These are phyloP conservation scores for Haplographium delicatum DNA, from an alignment of 495 filamentous ascomycete species.

Conservation along the genomic window DNA sequence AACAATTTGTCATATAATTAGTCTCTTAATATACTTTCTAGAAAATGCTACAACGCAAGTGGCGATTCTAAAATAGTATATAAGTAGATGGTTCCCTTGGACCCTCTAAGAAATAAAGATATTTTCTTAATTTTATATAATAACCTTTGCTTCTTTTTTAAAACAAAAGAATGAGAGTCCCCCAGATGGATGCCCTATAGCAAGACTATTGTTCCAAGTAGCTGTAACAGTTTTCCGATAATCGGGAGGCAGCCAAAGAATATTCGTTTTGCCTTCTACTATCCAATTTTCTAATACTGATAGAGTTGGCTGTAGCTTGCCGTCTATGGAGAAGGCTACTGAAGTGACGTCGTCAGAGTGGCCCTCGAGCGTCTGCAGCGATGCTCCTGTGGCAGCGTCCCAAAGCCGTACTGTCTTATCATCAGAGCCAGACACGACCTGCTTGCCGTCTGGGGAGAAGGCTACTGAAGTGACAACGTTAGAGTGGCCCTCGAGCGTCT, in stretches of 20 bases:
- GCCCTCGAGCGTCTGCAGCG: too few species aligned
- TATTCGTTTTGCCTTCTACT: conserved; percentile 7
- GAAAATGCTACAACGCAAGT: neutral
- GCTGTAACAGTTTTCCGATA: conserved; percentile 10
- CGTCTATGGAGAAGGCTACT: too few species aligned
- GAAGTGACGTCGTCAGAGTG: too few species aligned
- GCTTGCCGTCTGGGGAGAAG: too few species aligned
- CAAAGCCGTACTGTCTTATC: too few species aligned
- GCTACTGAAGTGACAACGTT: too few species aligned
- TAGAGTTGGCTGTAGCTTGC: too few species aligned
- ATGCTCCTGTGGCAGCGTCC: too few species aligned
- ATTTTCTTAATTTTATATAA: neutral
- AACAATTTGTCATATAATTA: too few species aligned
- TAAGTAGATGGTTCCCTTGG: neutral
- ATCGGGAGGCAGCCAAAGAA: conserved; percentile 16
- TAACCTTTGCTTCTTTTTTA: conserved; percentile 6
- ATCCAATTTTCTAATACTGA: conserved; percentile 10
- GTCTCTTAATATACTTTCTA: too few species aligned
- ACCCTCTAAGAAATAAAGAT: neutral
- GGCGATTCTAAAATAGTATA: neutral
- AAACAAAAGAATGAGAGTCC: conserved; percentile 10
- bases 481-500: too few species aligned
- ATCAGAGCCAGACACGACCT: too few species aligned
- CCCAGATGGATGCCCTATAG: conserved; percentile 7
- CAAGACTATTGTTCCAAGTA: conserved; percentile 8